Percentiles rank a stretch among this genome's conserved stretches.
Evolutionary conservation across 1,284 basidiomycete species (phyloP).

Genomic region (Retiboletus fuscus): DNA sequence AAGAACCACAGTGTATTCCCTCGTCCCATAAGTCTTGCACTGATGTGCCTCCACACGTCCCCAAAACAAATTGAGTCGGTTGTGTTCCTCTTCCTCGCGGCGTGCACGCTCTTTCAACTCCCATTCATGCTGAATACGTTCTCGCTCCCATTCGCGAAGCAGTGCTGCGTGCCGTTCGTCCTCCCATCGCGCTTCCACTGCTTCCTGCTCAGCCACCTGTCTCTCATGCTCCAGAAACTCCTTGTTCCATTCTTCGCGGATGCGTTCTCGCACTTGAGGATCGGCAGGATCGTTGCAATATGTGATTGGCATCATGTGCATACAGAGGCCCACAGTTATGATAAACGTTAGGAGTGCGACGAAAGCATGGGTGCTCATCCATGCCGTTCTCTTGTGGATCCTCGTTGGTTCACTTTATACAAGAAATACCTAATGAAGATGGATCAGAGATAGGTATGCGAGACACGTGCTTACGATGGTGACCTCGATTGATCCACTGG

Average conservation of each 20-base stretch:
- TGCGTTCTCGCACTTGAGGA: conserved; percentile 35
- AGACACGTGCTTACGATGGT: conserved; percentile 23
- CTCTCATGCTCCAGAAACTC: conserved; percentile 31
- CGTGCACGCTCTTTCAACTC: conserved; percentile 28
- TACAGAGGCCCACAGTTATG: conserved; percentile 23
- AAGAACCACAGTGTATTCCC: conserved; percentile 44
- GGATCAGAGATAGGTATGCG: background rate
- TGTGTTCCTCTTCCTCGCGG: conserved; percentile 42
- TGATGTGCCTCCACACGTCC: conserved; percentile 33
- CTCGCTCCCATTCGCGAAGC: conserved; percentile 10
- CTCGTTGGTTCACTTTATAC: background rate
- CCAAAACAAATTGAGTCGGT: conserved; percentile 37
- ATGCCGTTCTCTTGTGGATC: background rate
- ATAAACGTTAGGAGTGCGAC: conserved; percentile 20
- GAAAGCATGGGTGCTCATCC: conserved; percentile 14
- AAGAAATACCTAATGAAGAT: background rate
- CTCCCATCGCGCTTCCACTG: conserved; percentile 35
- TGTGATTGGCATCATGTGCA: conserved; percentile 31
- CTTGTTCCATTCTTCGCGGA: conserved; percentile 35
- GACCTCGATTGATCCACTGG: background rate
- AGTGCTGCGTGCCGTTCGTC: conserved; percentile 25
- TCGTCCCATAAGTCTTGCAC: conserved; percentile 45
- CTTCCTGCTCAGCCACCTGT: conserved; percentile 20
- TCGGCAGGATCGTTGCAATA: conserved; percentile 39
- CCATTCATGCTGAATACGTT: conserved; percentile 29